Conservation (phyloP, 176 grass and related monocot genomes). For the Saccharum spontaneum region DNA sequence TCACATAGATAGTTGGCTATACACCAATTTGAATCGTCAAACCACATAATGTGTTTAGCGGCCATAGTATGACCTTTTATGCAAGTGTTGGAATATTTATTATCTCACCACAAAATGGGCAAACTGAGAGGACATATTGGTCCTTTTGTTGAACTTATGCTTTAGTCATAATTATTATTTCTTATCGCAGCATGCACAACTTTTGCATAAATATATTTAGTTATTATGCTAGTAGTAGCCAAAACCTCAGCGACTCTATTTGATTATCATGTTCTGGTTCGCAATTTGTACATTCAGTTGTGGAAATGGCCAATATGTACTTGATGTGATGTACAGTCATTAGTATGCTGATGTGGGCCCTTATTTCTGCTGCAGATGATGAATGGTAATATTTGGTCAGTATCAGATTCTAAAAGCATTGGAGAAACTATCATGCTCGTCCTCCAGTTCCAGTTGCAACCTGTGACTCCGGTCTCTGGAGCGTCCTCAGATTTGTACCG, state of each 20-base stretch:
- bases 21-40: neutral
- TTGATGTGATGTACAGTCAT: conserved; percentile 4
- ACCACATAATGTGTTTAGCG: neutral
- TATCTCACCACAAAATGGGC: neutral
- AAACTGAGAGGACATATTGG: neutral
- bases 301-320: neutral
- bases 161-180: neutral
- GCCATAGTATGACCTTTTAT: neutral
- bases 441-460: conserved; percentile 73
- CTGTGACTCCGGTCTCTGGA: conserved; percentile 33
- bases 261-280: neutral
- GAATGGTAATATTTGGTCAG: conserved; percentile 87
- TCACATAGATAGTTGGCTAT: neutral
- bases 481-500: conserved; percentile 50
- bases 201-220: neutral
- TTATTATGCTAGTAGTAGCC: neutral
- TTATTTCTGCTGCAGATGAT: conserved; percentile 58
- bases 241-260: neutral
- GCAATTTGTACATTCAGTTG: neutral
- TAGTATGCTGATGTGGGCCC: neutral
- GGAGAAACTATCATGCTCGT: conserved; percentile 64
- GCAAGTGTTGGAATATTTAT: neutral
- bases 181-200: neutral
- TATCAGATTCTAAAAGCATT: conserved; percentile 53
- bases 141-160: neutral